Evolutionary conservation across 1,284 basidiomycete species (phyloP).

Genomic region (Sporisorium sorghi): DNA sequence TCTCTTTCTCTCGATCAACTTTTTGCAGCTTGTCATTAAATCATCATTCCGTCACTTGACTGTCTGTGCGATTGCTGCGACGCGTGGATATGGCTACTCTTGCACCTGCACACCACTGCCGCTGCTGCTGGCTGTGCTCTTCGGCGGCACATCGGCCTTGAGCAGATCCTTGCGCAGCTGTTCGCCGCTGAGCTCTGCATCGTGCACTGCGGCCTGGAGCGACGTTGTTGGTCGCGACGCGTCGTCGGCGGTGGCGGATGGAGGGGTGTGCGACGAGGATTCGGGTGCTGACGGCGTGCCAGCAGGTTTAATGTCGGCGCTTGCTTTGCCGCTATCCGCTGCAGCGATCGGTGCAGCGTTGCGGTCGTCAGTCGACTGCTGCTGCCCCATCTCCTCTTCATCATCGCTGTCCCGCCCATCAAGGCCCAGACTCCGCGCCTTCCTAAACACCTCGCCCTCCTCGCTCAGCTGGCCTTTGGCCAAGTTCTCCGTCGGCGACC

Average conservation of each 20-base stretch:
- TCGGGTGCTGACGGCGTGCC: background rate
- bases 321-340: background rate
- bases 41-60: too few relatives aligned
- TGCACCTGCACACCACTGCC: background rate
- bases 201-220: conserved; percentile 19
- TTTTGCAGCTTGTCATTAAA: too few relatives aligned
- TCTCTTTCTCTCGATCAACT: too few relatives aligned
- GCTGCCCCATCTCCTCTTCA: conserved; percentile 9
- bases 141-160: conserved; percentile 34
- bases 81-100: background rate
- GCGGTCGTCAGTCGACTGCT: background rate
- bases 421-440: conserved; percentile 44
- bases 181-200: conserved; percentile 47
- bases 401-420: conserved; percentile 27
- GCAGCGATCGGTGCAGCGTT: background rate
- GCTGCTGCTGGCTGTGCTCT: conserved; percentile 6
- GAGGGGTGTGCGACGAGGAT: too few relatives aligned
- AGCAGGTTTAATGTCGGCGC: background rate
- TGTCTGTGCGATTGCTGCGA: background rate
- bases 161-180: conserved; percentile 57
- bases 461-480: conserved; percentile 60
- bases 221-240: background rate
- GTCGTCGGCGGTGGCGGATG: too few relatives aligned
- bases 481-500: conserved; percentile 36
- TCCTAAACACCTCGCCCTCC: conserved; percentile 62